Evolutionary conservation across 331 rosid species (phyloP), one percentile per base, ranked within the genome.

Genomic region (Acacia pycnantha): DNA sequence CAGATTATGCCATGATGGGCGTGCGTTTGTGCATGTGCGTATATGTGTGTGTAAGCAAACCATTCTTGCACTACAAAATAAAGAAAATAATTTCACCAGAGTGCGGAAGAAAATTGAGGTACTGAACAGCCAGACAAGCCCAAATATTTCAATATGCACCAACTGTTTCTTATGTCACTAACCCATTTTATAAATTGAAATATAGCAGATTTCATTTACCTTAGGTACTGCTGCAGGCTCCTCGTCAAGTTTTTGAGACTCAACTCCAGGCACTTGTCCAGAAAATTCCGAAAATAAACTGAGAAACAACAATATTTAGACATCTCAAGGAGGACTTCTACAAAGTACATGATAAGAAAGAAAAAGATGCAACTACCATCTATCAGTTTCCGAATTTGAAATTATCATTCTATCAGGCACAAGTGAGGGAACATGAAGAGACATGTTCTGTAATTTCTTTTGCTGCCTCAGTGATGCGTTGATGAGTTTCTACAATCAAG

Each of bases 381-480:
- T 89, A 85, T 81, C 84, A 16, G 85, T 84, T 67, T 88, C 95
- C 56, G 59, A 87, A 83, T 81, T 86, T 53, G 88, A 71, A 37
- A n/a, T 48, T 47, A 91, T 64, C 84, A 56, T 75, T 75, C 88
- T 87, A 53, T 90, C 93, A 31, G 90, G 79, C 75, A 82, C 10
- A 74, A 82, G 86, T 16, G 86, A 64, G 66, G 98, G 93, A 61
- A 84, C 90, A 65, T 86, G 82, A 72, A 81, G 79, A 56, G 91
- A 86, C 91, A 93, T 87, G 84, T 83, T 88, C 91, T 90, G 96
- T 88, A 95, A 86, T 83, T 90, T 92, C 92, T 84, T 91, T 87
- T 90, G 96, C 88, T 93, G 97, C 88, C 79, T 86, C 82, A 92
- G 59, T 11, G 91, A 89, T 48, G 93, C 96, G 75, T 87, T 81